Base-by-base conservation (phyloP, 2,329 filamentous ascomycete species). In the Periconia digitata region DNA sequence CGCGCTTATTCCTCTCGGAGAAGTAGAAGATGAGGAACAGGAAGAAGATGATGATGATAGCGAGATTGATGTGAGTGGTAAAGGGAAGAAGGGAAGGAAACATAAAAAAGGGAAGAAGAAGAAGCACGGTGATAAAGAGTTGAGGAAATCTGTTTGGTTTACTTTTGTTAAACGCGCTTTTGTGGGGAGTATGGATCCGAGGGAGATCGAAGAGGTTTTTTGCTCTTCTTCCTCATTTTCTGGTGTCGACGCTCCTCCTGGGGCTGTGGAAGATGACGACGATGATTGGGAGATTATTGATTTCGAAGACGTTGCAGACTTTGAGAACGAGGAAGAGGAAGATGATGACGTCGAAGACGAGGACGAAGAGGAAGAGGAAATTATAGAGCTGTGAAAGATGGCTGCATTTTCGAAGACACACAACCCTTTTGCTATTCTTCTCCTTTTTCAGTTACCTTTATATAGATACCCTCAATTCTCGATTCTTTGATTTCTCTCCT, bases 141-240 rank as follows among this genome's bases (percentile, higher is more conserved):
- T 80, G 56, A 76, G 78, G 44, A 81, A 80, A 63, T 76, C 79
- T 67, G 76, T 84, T 6, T 96, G 91, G 91, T 78, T 85, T 51
- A 83, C 86, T 42, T 96, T 95, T 67, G 74, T 95, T 22, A 72
- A 76, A 50, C 84, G 90, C 47, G 91, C 91, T 1, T 95, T 94
- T 73, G 88, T 95, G 18, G 82, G 85, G 34, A 91, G 86, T 3
- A 73, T 88, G 59, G 79, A 83, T 43, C 74, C 82, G 45, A 78
- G 86, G 42, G 84, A 92, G 35, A 76, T 95, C 15, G 65, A 74
- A 48, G 68, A 79, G 34, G 22, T 67, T 17, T 73, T 67, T 47
- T 49, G 53, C 10, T 40, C 35, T n/a, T 8, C 8, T 24, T 8
- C 21, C n/a, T n/a, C n/a, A n/a, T n/a, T n/a, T n/a, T 3, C 12